Percentiles rank a stretch among this genome's conserved stretches.
Conservation (phyloP, 345 rosid species). For the Hibiscus syriacus region DNA sequence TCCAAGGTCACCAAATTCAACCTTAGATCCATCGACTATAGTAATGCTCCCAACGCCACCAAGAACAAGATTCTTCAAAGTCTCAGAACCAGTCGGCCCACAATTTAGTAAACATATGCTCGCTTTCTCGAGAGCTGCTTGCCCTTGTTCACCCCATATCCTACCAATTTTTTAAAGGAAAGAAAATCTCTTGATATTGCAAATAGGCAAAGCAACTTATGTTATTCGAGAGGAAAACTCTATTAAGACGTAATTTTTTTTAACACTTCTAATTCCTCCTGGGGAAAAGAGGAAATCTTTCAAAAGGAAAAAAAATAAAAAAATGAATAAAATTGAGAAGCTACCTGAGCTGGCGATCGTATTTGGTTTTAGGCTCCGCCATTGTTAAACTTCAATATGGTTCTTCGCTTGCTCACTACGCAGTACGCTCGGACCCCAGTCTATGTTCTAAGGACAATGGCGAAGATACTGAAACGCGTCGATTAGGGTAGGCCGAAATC, state of each 20-base stretch:
- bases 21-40: constrained; percentile 86
- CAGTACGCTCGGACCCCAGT: not conserved
- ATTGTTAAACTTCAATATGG: constrained; percentile 18
- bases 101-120: constrained; percentile 93
- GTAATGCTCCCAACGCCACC: constrained; percentile 96
- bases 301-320: too few species aligned
- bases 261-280: not conserved
- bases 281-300: not conserved
- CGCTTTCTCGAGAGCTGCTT: constrained; percentile 76
- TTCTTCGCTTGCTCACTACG: constrained; percentile 16
- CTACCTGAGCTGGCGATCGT: constrained; percentile 97
- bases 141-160: constrained; percentile 98
- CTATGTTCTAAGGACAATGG: not conserved
- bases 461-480: not conserved
- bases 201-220: not conserved
- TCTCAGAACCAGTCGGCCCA: constrained; percentile 98
- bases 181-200: not conserved
- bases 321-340: not conserved
- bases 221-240: not conserved
- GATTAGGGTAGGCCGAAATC: too few species aligned
- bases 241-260: not conserved
- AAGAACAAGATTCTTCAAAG: constrained; percentile 90
- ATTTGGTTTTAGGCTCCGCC: constrained; percentile 80
- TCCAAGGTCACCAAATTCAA: constrained; percentile 85
- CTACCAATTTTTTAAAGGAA: constrained; percentile 21